Percentiles rank a stretch among this genome's conserved stretches.
Conservation (phyloP, 2,329 filamentous ascomycete genomes). For the Xylariaceae sp. region DNA sequence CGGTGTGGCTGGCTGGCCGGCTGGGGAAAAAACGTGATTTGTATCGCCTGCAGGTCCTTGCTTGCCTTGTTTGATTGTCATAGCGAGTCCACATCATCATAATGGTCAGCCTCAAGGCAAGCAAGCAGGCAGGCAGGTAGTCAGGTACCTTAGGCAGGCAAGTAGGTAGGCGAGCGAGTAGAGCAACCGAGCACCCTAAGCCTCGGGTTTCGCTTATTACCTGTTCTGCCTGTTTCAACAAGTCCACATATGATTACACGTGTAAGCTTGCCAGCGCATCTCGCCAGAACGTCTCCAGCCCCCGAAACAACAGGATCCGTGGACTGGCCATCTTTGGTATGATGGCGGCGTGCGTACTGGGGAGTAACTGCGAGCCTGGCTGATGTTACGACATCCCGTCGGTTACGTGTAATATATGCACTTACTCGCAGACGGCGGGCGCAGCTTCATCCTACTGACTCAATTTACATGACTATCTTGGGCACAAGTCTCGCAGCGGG, state of each 20-base stretch:
- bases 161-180: too few species aligned
- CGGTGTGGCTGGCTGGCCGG: slow-evolving; percentile 23
- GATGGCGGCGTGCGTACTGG: not conserved
- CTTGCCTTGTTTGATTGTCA: slow-evolving; percentile 17
- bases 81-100: not conserved
- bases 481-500: slow-evolving; percentile 3
- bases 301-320: slow-evolving; percentile 21
- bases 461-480: not conserved
- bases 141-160: too few species aligned
- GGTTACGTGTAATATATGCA: not conserved
- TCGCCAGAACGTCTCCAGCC: slow-evolving; percentile 16
- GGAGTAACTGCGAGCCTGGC: not conserved
- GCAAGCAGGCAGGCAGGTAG: too few species aligned
- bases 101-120: not conserved
- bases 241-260: slow-evolving; percentile 14
- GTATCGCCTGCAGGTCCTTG: slow-evolving; percentile 26
- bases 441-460: not conserved
- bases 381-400: not conserved
- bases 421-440: not conserved
- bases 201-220: not conserved
- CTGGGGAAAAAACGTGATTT: slow-evolving; percentile 29
- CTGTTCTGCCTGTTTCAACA: not conserved
- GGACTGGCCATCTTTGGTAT: slow-evolving; percentile 15
- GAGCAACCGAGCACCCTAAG: not conserved
- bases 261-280: slow-evolving; percentile 23